Evolutionary conservation across 2,329 filamentous ascomycete species (phyloP), one percentile per base, ranked within the genome.

Genomic region (Cladosporium phlei): DNA sequence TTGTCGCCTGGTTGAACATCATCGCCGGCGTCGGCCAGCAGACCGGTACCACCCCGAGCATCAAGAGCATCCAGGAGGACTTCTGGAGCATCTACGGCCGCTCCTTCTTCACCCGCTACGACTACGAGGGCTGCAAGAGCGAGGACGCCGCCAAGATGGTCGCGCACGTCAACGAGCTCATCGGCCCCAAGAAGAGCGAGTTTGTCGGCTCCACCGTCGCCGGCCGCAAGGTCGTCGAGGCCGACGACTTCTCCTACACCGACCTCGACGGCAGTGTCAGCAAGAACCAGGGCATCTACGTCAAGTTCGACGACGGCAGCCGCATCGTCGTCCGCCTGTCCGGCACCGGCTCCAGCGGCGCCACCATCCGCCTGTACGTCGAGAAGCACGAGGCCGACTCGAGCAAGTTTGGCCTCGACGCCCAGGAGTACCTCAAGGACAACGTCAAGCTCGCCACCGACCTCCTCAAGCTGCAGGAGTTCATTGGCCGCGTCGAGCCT

Each of bases 81-180:
- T 97, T 98, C 80, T 98, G 93, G 93, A 79, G 80, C 62, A 87
- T 82, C 48, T 98, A 98, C 68, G 93, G 93, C 62, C 89, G 93
- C 50, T 96, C 90, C 24, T 98, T 97, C 78, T 98, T 98, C 79
- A 98, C 93, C 33, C 88, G 93, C 54, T 97, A 97, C 71, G 93
- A 98, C 72, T 98, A 95, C 72, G 93, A 98, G 73, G 81, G 94
- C 58, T 89, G 95, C 55, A 89, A 95, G 73, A 85, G 83, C 37
- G 88, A 91, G 7, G 90, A 87, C 30, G 93, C 93, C 53, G 86
- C 86, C 73, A 91, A 95, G 74, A 83, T 98, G 49, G 85, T 95
- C 35, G 83, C 80, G 47, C 83, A 88, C 61, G 77, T 98, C 62
- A 78, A 83, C 60, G 82, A 84, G 55, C 78, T 95, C 55, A 87